A percentile compares a stretch with the other conserved stretches of the same genome.
phyloP scores from a whole-genome alignment of 306 rosid genomes.

The Quercus parvula region DNA sequence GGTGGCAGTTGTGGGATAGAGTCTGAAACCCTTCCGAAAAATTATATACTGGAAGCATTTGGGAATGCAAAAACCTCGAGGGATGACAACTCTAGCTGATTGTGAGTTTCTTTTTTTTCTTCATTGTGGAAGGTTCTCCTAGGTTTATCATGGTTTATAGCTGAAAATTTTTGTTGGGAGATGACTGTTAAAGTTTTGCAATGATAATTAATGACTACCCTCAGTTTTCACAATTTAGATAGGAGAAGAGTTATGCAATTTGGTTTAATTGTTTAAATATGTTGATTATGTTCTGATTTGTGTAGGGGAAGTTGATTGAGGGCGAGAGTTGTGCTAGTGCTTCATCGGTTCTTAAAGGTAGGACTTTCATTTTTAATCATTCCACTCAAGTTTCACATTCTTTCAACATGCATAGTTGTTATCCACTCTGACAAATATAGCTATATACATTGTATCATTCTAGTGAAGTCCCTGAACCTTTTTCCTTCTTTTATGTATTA shows the following conservation, averaged over 20 bases:
- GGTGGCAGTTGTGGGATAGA: constrained; percentile 66
- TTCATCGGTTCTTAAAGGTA: constrained; percentile 73
- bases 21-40: constrained; percentile 61
- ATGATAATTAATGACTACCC: neutral
- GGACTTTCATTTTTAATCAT: neutral
- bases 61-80: constrained; percentile 89
- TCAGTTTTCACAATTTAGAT: constrained; percentile 6
- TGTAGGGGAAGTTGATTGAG: constrained; percentile 90
- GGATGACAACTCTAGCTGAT: constrained; percentile 88
- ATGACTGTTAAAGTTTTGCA: constrained; percentile 4
- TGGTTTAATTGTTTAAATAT: constrained; percentile 6
- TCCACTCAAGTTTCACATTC: neutral
- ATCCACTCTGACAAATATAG: neutral
- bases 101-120: constrained; percentile 53
- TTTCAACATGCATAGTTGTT: neutral
- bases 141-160: constrained; percentile 9
- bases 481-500: neutral
- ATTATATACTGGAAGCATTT: constrained; percentile 77
- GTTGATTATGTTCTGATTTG: constrained; percentile 8
- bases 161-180: constrained; percentile 9
- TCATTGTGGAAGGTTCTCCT: constrained; percentile 9
- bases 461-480: neutral
- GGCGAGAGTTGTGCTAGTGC: constrained; percentile 92
- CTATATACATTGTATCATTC: neutral
- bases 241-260: constrained; percentile 14